Base-by-base conservation (phyloP, 345 rosid species). In the Linum usitatissimum region DNA sequence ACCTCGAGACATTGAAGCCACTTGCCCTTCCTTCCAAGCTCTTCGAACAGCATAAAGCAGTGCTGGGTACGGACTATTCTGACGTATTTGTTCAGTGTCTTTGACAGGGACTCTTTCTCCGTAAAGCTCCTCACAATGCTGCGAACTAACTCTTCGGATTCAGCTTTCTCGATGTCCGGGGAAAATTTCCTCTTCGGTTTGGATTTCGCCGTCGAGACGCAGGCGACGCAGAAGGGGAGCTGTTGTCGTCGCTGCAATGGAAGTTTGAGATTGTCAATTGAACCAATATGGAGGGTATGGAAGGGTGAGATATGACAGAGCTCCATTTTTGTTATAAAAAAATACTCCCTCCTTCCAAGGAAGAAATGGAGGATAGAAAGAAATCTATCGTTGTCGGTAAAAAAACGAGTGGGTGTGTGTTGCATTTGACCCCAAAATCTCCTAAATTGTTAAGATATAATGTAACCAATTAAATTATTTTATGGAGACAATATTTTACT, bases 1-100 rank as follows among this genome's bases (percentile, higher is more conserved):
- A 88, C 98, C 95, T 88, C 92, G 54, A 91, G 90, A 74, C 98
- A 91, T 40, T 86, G 91, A 8, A 83, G 86, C 96, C 98, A 91
- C 39, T 86, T 83, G 30, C 85, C 96, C 38, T 71, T 55, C 80
- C 75, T 86, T 15, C 96, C 98, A 57, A 91, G 95, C 79, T 91
- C 95, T 75, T 91, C 98, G 68, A 91, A 91, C 64, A 91, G 84
- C 62, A 85, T 62, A 63, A 92, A 88, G 66, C 98, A 86, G 69
- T 92, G 96, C 36, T 88, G 87, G 19, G 85, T 76, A 68, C 95
- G 78, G 62, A 88, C 78, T 38, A 82, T 73, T 69, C 77, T 79
- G 12, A 86, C 96, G 66, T 81, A 79, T 74, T 83, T 88, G 61
- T 79, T 79, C 64, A 88, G 79, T 2, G 90, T 86, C 85, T 78